These are phyloP conservation scores for Populus hybrid DNA, from an alignment of 441 rosid genomes.

Conservation along the genomic window DNA sequence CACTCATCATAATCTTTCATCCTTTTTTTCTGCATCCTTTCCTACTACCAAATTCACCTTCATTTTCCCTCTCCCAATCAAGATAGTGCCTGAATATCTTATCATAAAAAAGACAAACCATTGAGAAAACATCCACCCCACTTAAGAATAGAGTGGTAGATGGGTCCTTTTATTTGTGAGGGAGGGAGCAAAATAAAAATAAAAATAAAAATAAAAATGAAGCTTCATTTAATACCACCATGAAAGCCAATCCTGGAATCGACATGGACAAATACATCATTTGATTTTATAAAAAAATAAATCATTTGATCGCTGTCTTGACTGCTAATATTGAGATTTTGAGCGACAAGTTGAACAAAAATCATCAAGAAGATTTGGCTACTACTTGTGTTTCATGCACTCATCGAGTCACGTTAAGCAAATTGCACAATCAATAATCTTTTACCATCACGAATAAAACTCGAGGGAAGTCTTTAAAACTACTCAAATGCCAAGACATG, in stretches of 20 bases:
- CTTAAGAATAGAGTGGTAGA: background rate
- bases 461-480: background rate
- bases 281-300: too few relatives aligned
- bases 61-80: too few relatives aligned
- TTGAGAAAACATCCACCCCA: too few relatives aligned
- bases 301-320: too few relatives aligned
- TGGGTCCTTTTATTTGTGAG: background rate
- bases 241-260: too few relatives aligned
- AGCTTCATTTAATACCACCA: background rate
- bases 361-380: background rate
- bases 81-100: too few relatives aligned
- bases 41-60: background rate
- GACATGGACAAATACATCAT: too few relatives aligned
- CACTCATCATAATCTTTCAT: background rate
- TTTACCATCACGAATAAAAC: background rate
- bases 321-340: too few relatives aligned
- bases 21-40: background rate
- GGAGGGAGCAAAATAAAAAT: background rate
- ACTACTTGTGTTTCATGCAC: background rate
- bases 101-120: too few relatives aligned
- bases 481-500: background rate
- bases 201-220: too few relatives aligned
- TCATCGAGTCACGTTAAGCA: background rate
- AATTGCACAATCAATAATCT: background rate
- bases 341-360: background rate